Percentiles rank a stretch among this genome's conserved stretches.
Conservation (phyloP, 148 eudicot species). For the Chenopodium berlandieri region DNA sequence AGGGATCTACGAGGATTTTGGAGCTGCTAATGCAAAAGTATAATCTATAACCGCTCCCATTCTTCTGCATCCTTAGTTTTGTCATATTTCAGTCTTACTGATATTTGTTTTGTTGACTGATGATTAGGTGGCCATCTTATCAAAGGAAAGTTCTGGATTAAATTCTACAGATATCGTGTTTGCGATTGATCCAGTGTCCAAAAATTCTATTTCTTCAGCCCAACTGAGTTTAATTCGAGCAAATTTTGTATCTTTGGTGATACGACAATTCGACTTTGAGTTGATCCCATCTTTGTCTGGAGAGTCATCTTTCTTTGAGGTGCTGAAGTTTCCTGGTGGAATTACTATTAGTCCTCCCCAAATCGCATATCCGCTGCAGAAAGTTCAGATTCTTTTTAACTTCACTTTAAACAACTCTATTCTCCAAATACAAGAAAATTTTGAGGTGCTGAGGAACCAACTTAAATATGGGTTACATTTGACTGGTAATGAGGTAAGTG, state of each 20-base stretch:
- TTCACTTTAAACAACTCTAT: conserved; percentile 84
- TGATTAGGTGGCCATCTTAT: conserved; percentile 60
- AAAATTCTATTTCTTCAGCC: conserved; percentile 42
- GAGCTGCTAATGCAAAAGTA: conserved; percentile 61
- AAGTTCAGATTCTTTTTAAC: conserved; percentile 71
- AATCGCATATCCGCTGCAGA: conserved; percentile 72
- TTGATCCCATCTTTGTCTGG: conserved; percentile 65
- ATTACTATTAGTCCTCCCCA: conserved; percentile 71
- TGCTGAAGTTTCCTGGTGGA: conserved; percentile 84
- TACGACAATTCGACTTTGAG: conserved; percentile 39
- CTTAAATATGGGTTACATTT: conserved; percentile 70
- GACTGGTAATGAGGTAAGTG: conserved; percentile 66
- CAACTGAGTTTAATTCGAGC: conserved; percentile 66
- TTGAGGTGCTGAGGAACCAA: conserved; percentile 59
- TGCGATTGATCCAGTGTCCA: conserved; percentile 64
- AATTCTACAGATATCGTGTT: conserved; percentile 69
- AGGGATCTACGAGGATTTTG: conserved; percentile 69
- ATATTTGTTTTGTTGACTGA: conserved; percentile 3
- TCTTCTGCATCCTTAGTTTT: conserved; percentile 13
- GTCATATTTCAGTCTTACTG: background rate
- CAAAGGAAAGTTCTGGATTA: conserved; percentile 45
- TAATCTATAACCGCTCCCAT: conserved; percentile 18
- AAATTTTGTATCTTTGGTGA: conserved; percentile 53
- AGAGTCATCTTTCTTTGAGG: conserved; percentile 68
- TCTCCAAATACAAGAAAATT: conserved; percentile 59